Evolutionary conservation across 345 rosid genomes (phyloP).

Genomic region (Salix purpurea): DNA sequence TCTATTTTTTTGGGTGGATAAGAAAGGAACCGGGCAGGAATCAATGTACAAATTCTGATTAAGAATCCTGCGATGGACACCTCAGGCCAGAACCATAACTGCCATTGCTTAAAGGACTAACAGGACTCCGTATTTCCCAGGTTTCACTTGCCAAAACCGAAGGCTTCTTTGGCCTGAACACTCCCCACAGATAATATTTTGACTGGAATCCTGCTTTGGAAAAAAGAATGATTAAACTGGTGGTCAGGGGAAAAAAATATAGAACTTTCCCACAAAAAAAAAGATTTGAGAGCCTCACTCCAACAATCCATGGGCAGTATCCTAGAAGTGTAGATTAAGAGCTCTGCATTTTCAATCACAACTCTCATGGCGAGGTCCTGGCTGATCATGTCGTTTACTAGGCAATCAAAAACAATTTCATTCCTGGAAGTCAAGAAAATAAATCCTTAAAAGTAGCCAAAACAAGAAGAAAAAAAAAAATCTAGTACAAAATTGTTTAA

Average conservation of each 20-base stretch:
- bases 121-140: conserved; percentile 1
- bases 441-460: not conserved
- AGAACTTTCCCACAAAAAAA: not conserved
- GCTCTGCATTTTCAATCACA: conserved; percentile 48
- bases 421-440: conserved; percentile 30
- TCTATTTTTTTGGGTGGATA: not conserved
- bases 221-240: not conserved
- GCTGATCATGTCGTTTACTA: conserved; percentile 48
- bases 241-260: not conserved
- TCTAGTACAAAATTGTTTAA: not conserved
- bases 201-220: conserved; percentile 42
- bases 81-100: not conserved
- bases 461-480: not conserved
- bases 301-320: conserved; percentile 45
- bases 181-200: conserved; percentile 68
- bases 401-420: conserved; percentile 34
- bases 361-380: conserved; percentile 50
- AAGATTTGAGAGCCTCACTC: conserved; percentile 46
- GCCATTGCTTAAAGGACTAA: conserved; percentile 4
- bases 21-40: not conserved
- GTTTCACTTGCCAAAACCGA: not conserved
- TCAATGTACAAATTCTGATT: not conserved
- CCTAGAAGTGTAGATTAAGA: conserved; percentile 58
- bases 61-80: not conserved
- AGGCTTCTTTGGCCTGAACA: conserved; percentile 42